Conservation (phyloP, 2,329 filamentous ascomycete species). For the Curvularia spicifera region DNA sequence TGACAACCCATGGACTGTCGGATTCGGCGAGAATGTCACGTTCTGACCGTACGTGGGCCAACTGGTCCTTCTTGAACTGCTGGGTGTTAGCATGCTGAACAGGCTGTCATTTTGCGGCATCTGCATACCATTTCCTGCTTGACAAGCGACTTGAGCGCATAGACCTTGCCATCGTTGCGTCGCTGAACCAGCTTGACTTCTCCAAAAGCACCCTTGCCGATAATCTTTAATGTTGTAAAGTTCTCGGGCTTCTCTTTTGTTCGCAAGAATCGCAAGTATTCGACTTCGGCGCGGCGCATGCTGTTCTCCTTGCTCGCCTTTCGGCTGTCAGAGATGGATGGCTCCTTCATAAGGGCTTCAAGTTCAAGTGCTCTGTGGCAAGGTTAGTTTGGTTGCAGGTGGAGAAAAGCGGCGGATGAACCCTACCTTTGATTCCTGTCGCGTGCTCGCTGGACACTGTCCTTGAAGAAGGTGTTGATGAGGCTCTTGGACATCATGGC, state of each 20-base stretch:
- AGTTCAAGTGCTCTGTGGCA: slow-evolving; percentile 81
- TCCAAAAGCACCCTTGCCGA: slow-evolving; percentile 97
- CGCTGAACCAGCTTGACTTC: slow-evolving; percentile 98
- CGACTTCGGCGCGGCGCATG: slow-evolving; percentile 85
- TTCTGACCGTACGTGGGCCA: slow-evolving; percentile 96
- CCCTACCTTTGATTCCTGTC: slow-evolving; percentile 91
- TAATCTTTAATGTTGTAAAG: slow-evolving; percentile 96
- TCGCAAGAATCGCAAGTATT: slow-evolving; percentile 90
- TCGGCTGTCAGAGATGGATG: slow-evolving; percentile 73
- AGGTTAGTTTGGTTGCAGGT: slow-evolving; percentile 26
- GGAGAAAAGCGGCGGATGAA: not conserved
- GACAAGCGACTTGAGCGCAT: slow-evolving; percentile 96
- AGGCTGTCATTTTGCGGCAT: not conserved
- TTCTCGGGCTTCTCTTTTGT: slow-evolving; percentile 94
- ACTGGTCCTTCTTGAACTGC: slow-evolving; percentile 93
- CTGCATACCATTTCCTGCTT: slow-evolving; percentile 86
- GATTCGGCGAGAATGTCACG: slow-evolving; percentile 97
- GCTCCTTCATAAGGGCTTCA: slow-evolving; percentile 81
- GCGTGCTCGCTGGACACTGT: slow-evolving; percentile 93
- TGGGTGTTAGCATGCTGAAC: slow-evolving; percentile 24
- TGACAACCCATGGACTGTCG: slow-evolving; percentile 99
- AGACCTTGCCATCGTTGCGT: slow-evolving; percentile 95
- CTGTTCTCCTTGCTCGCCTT: slow-evolving; percentile 86
- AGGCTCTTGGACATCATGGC: slow-evolving; percentile 69
- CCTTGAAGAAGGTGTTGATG: slow-evolving; percentile 88